phyloP scores from a whole-genome alignment of 495 filamentous ascomycete species.

The Cercophora scortea region DNA sequence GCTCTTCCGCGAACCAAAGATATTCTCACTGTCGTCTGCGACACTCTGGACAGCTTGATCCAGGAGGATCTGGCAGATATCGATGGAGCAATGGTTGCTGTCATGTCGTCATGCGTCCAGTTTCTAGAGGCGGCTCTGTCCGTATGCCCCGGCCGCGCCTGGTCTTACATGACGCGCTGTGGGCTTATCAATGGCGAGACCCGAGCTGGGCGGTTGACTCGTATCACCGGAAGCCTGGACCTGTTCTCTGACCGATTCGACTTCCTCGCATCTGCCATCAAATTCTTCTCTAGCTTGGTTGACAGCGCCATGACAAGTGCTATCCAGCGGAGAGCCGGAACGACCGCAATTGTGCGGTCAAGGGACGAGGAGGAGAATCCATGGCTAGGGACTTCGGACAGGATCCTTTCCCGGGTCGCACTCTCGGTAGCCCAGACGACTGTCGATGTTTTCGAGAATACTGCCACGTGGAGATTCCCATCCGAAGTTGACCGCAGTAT shows the following conservation, averaged over 20 bases:
- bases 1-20: conserved; percentile 66
- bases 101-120: conserved; percentile 66
- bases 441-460: conserved; percentile 76
- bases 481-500: conserved; percentile 54
- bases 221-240: conserved; percentile 68
- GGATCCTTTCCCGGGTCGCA: conserved; percentile 64
- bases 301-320: conserved; percentile 67
- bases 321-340: conserved; percentile 59
- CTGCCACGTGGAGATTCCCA: conserved; percentile 72
- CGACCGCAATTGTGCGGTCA: conserved; percentile 43
- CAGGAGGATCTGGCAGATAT: conserved; percentile 48
- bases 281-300: conserved; percentile 65
- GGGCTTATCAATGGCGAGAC: conserved; percentile 65
- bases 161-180: conserved; percentile 80
- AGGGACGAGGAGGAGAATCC: conserved; percentile 40
- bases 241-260: conserved; percentile 66
- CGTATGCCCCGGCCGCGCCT: conserved; percentile 72
- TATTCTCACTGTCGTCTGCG: conserved; percentile 70
- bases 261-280: conserved; percentile 63
- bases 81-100: conserved; percentile 47
- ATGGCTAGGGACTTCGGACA: conserved; percentile 67
- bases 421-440: conserved; percentile 62
- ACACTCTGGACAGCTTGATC: conserved; percentile 72
- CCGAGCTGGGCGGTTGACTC: conserved; percentile 62
- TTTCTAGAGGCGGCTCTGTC: conserved; percentile 65